Evolutionary conservation across 140 eudicot species (phyloP).

Genomic region (Anethum foeniculum): DNA sequence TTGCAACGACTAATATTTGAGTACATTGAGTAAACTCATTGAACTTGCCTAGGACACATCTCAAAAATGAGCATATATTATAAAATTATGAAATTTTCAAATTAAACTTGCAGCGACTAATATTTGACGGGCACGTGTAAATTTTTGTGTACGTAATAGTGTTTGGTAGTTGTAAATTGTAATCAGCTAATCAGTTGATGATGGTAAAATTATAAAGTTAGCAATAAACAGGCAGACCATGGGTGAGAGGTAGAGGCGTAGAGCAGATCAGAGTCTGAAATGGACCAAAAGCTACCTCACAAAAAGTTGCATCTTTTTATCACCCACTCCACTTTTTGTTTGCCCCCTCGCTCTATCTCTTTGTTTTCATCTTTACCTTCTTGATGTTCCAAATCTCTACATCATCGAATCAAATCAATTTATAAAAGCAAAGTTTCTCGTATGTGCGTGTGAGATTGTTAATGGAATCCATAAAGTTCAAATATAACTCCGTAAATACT

Average conservation of each 20-base stretch:
- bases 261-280: neutral
- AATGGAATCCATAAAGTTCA: neutral
- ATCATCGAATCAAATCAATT: conserved; percentile 1
- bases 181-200: too few species aligned
- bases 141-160: too few species aligned
- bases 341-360: neutral
- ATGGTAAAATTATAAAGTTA: too few species aligned
- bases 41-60: too few species aligned
- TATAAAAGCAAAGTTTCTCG: neutral
- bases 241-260: neutral
- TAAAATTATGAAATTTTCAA: too few species aligned
- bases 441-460: neutral
- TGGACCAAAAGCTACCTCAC: neutral
- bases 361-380: neutral
- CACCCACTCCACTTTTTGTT: neutral
- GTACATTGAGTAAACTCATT: too few species aligned
- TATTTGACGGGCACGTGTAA: too few species aligned
- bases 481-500: neutral
- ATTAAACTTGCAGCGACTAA: too few species aligned
- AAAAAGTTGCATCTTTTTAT: conserved; percentile 2
- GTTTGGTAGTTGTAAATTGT: too few species aligned
- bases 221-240: neutral
- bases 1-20: too few species aligned
- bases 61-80: too few species aligned
- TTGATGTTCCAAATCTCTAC: conserved; percentile 1